Percentiles rank a stretch among this genome's conserved stretches.
These are phyloP conservation scores for Aspergillus neotritici DNA, from an alignment of 2,329 filamentous ascomycete genomes.

Conservation along the genomic window DNA sequence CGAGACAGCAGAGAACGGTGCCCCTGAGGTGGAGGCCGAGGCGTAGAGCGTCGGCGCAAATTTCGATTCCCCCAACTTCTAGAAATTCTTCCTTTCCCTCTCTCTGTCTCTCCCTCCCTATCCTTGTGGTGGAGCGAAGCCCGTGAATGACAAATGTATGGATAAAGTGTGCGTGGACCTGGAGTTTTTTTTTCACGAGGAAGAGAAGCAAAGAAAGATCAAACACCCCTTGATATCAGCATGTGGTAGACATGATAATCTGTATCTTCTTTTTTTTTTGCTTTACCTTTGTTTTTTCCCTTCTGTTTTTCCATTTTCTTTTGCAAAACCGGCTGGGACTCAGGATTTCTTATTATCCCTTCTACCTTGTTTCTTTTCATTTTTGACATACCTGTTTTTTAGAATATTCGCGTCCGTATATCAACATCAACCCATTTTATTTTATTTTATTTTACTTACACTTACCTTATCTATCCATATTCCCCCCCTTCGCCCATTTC, in stretches of 20 bases:
- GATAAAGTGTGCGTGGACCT: too few relatives aligned
- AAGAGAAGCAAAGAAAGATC: conserved; percentile 13
- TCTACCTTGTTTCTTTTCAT: not conserved
- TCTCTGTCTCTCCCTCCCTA: too few relatives aligned
- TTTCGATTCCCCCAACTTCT: too few relatives aligned
- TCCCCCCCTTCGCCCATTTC: too few relatives aligned
- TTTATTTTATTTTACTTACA: too few relatives aligned
- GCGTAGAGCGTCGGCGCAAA: not conserved
- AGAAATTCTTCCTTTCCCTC: too few relatives aligned
- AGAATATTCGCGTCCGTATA: not conserved
- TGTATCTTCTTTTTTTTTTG: conserved; percentile 15
- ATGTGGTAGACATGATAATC: conserved; percentile 9
- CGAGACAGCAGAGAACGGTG: conserved; percentile 29
- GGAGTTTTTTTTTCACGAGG: not conserved
- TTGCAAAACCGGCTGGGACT: not conserved
- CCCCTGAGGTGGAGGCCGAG: conserved; percentile 24
- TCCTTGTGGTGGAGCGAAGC: too few relatives aligned
- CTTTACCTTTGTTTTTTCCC: conserved; percentile 16
- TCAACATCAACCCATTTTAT: too few relatives aligned
- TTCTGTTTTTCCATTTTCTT: conserved; percentile 10
- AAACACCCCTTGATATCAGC: conserved; percentile 3
- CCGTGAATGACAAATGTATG: too few relatives aligned
- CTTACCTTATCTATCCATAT: too few relatives aligned
- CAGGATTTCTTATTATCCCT: too few relatives aligned
- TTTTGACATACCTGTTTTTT: not conserved